Evolutionary conservation across 306 rosid species (phyloP).

Genomic region (Vigna trinervia): DNA sequence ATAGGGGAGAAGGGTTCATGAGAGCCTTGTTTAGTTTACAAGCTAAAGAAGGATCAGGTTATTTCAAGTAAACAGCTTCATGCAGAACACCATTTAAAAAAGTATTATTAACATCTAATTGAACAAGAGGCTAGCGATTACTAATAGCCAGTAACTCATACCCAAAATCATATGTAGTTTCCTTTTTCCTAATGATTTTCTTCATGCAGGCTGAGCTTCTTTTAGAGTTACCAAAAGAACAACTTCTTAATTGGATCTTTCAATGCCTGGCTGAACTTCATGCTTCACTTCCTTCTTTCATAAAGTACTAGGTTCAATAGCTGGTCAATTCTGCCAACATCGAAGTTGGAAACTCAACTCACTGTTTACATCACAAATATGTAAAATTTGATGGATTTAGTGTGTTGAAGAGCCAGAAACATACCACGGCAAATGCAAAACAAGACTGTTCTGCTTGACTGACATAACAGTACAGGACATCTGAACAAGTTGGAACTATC

Average conservation of each 20-base stretch:
- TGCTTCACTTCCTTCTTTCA: conserved; percentile 86
- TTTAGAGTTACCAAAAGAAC: conserved; percentile 92
- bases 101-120: no score
- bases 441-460: conserved; percentile 39
- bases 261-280: conserved; percentile 92
- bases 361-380: conserved; percentile 19
- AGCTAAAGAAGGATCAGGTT: no score
- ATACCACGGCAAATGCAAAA: conserved; percentile 28
- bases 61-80: no score
- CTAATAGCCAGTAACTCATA: background rate
- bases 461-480: conserved; percentile 30
- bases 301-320: conserved; percentile 64
- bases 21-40: no score
- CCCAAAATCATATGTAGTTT: background rate
- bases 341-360: conserved; percentile 35
- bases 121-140: no score
- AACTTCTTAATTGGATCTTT: conserved; percentile 89
- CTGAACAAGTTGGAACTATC: conserved; percentile 39
- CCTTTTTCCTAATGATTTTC: conserved; percentile 14
- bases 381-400: conserved; percentile 12
- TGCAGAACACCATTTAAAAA: no score
- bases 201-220: conserved; percentile 89
- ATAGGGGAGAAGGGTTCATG: no score
- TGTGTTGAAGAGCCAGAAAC: conserved; percentile 26
- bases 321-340: conserved; percentile 32